Base-by-base conservation (phyloP, 1,139 yeast species). In the Sugiyamaella pinicola region DNA sequence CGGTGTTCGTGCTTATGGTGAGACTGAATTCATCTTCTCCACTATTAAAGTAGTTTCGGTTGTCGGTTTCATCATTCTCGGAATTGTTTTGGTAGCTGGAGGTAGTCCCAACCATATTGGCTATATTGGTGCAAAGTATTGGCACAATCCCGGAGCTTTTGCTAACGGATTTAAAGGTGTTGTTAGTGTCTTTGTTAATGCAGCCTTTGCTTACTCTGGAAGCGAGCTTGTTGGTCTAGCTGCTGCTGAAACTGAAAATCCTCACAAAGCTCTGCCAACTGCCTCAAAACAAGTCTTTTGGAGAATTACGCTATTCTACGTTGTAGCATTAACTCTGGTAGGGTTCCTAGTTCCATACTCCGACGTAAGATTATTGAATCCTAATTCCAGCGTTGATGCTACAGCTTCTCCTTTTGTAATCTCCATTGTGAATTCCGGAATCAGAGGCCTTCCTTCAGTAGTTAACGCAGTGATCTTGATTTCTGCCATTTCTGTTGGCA, bases 181-280 rank as follows among this genome's bases (percentile, higher is more conserved):
- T 43, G 81, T 91, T 66, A 74, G 87, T 33, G 85, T 85, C 49
- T 85, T 91, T 66, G 87, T 90, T 51, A 82, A 85, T 39, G 95
- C 96, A 21, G 95, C 96, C 1, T 90, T 88, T 72, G 84, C 96
- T 2, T 87, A 86, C 63, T 89, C 90, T 52, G 95, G 95, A 61
- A 81, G 87, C 53, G 96, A 88, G 72, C 76, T 86, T 65, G 85
- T 85, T 58, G 95, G 95, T 54, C 77, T 90, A 57, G 91, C 95
- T 26, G 82, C 83, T 21, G 83, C 83, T 38, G 82, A 78, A 60
- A 69, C 79, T 43, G 74, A 75, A 72, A 68, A 75, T 84, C 41
- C 77, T 82, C 57, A 87, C 87, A 55, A 74, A 75, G 59, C 87
- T 31, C 73, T 87, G 52, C 95, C 95, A 49, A 75, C 75, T 59